Base-by-base conservation (phyloP, 768 basidiomycete genomes). In the Russula vinacea region DNA sequence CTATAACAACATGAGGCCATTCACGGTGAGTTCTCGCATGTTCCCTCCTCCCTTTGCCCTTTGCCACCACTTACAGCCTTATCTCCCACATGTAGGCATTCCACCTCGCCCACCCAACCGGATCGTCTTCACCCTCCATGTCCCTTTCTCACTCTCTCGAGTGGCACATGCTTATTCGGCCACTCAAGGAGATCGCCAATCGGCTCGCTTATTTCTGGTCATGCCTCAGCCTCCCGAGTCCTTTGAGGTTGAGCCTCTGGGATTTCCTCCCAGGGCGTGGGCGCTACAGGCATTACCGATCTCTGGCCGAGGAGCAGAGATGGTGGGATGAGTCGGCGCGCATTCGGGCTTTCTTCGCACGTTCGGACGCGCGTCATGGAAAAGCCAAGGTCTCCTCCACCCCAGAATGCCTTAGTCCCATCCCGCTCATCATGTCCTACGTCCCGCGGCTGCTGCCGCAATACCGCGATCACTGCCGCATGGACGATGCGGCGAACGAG, bases 371-470 rank as follows among this genome's bases (percentile, higher is more conserved):
- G 16, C 62, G 62, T 13, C 62, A 44, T 16, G 26, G 56, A 33
- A 56, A n/a, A 32, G 33, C 9, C 40, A 45, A n/a, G 42, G 11
- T 11, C n/a, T 32, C 58, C 35, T 45, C 64, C 29, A 5, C 37
- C 3, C 35, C 24, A 11, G 33, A 24, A 24, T 56, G 47, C 56
- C 29, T 56, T 13, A 53, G 55, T 9, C 24, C 56, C 39, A 52
- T 67, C 45, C 67, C 70, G 58, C 51, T 74, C n/a, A 67, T 74
- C 10, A 63, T 73, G 62, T 71, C 78, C 24, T 77, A 77, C 58
- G 69, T 73, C 8, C 76, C 78, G 4, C 73, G 77, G 3, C 66
- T 81, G 9, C 74, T 79, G 11, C 80, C 80, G 1, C 57, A 40
- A 33, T 79, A 80, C 65, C 76, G 79, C 10, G 70, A 71, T 19